Evolutionary conservation across 495 filamentous ascomycete species (phyloP), one percentile per base, ranked within the genome.

Genomic region (Aspergillus sclerotioniger): DNA sequence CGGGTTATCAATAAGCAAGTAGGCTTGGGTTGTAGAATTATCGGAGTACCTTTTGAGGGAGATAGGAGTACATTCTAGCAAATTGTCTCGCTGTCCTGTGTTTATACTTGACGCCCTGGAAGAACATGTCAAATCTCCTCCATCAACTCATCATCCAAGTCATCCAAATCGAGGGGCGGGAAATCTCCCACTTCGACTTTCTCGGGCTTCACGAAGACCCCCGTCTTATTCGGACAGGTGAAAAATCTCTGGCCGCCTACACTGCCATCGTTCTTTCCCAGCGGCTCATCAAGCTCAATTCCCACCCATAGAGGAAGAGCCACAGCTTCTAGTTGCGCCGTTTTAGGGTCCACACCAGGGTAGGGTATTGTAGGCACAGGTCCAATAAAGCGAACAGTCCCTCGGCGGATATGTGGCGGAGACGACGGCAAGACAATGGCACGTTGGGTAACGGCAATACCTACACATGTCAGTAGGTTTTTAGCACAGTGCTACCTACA

Each of bases 191-290:
- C 82, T 72, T 97, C 89, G 8, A 96, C 84, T 67, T 91, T 82
- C 62, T 96, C 94, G 31, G 94, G 89, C 68, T 92, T 82, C 9
- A 97, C 90, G 69, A 96, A 96, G 25, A 90, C 86, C 13, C 92
- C 92, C 52, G 80, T 82, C 68, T 94, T 93, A 31, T 78, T 76
- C 16, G 80, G 80, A 58, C 83, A 85, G 32, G 78, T 73, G 75
- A 95, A 97, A 73, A 94, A 95, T 48, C 85, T 77, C 57, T 82
- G 84, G 28, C 87, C 89, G n/a, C 79, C 80, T 3, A 95, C 80
- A 63, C 86, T 90, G 16, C 92, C 92, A 68, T 97, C 90, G 63
- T 97, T 97, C 77, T 90, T 94, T 31, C 92, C 92, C 33, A 85
- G 85, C 5, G 91, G 91, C 71, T 96, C 91, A 67, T 96, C 91